Evolutionary conservation across 352 stramenopile genomes (phyloP).

Genomic region (Globisporangium nagaii): DNA sequence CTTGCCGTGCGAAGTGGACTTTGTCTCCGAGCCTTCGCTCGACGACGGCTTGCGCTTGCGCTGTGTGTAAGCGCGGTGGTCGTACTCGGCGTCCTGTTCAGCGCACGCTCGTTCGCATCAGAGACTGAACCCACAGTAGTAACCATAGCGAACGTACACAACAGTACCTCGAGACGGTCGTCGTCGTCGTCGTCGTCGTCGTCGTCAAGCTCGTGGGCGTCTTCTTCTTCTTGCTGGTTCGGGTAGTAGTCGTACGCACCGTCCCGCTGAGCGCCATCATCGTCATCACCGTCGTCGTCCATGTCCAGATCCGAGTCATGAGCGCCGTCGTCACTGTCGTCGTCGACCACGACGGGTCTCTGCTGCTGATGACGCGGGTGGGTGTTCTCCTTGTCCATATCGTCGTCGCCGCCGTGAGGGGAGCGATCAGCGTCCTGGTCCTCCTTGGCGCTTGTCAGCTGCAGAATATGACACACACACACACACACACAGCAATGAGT

Average conservation of each 20-base stretch:
- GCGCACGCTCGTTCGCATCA: neutral
- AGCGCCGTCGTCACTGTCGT: neutral
- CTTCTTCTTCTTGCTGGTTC: conserved; percentile 12
- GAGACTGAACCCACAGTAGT: neutral
- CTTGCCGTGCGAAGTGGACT: neutral
- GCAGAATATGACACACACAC: neutral
- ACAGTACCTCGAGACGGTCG: neutral
- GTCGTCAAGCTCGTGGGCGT: conserved; percentile 17
- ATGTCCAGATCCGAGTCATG: conserved; percentile 1
- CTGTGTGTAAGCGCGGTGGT: neutral
- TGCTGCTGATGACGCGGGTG: conserved; percentile 7
- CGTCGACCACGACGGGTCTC: neutral
- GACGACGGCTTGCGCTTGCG: conserved; percentile 17
- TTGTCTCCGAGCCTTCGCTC: conserved; percentile 1
- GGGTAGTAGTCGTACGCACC: conserved; percentile 11
- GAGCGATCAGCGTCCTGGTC: neutral
- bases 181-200: conserved; percentile 5
- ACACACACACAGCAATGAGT: neutral
- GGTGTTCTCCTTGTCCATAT: conserved; percentile 31
- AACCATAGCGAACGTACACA: neutral
- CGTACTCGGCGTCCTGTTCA: neutral
- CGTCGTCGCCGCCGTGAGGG: conserved; percentile 11
- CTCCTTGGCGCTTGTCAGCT: neutral
- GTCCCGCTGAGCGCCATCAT: neutral
- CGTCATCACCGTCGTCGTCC: neutral